Evolutionary conservation across 2,329 filamentous ascomycete genomes (phyloP).

Genomic region (Endoconidiophora polonica): DNA sequence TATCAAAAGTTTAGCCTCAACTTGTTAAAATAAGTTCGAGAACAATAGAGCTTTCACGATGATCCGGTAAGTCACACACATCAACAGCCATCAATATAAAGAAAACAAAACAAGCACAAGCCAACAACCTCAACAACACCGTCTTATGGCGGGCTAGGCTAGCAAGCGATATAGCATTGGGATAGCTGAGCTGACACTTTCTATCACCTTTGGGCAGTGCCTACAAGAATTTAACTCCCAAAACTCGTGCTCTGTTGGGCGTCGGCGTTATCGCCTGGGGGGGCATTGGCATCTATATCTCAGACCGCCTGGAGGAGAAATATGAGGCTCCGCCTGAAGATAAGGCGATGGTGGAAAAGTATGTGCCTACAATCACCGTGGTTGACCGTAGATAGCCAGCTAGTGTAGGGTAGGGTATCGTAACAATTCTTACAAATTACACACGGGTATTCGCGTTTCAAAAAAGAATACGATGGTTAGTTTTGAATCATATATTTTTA

Average conservation of each 20-base stretch:
- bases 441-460: too few species aligned
- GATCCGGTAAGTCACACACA: neutral
- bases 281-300: conserved; percentile 51
- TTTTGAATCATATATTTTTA: too few species aligned
- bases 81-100: neutral
- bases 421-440: too few species aligned
- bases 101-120: too few species aligned
- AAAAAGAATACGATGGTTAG: too few species aligned
- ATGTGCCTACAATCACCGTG: conserved; percentile 43
- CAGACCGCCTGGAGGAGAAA: conserved; percentile 55
- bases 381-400: conserved; percentile 27
- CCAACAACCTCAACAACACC: too few species aligned
- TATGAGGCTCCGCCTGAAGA: conserved; percentile 62
- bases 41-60: neutral
- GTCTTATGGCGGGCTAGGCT: neutral
- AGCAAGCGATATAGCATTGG: neutral
- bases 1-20: too few species aligned
- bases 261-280: conserved; percentile 64
- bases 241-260: conserved; percentile 56
- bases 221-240: conserved; percentile 55
- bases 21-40: neutral
- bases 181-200: too few species aligned
- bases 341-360: conserved; percentile 44
- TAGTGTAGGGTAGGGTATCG: too few species aligned
- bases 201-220: conserved; percentile 26